Conservation (phyloP, 192 early-diverging fungal species). For the Entomortierella chlamydospora region DNA sequence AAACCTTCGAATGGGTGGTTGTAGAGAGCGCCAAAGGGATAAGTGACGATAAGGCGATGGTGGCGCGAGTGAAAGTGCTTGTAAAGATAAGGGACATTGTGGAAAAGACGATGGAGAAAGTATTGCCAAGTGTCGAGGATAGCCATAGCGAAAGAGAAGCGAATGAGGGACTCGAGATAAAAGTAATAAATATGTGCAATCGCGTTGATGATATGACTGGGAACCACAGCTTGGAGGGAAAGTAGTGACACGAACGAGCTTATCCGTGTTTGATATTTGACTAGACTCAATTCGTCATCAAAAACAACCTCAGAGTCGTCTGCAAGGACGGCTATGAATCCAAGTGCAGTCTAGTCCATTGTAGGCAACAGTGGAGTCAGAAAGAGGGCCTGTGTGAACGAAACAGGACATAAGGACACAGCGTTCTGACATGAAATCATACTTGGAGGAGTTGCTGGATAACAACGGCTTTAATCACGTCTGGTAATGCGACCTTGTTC, state of each 20-base stretch:
- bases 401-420: neutral
- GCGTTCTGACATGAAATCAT: neutral
- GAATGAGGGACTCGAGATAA: conserved; percentile 24
- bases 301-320: conserved; percentile 32
- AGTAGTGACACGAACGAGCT: neutral
- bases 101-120: conserved; percentile 78
- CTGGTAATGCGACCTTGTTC: conserved; percentile 71
- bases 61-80: conserved; percentile 78
- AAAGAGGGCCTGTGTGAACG: neutral
- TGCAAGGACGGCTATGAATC: conserved; percentile 30
- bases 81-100: conserved; percentile 75
- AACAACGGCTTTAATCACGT: conserved; percentile 70
- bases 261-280: conserved; percentile 18
- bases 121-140: conserved; percentile 69
- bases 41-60: conserved; percentile 62
- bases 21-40: conserved; percentile 27
- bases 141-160: conserved; percentile 62
- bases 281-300: conserved; percentile 28
- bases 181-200: conserved; percentile 27
- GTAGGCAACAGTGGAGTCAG: neutral
- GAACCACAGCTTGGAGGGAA: neutral
- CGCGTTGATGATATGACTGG: neutral
- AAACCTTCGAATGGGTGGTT: conserved; percentile 84
- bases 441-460: conserved; percentile 78
- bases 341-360: conserved; percentile 34